Evolutionary conservation across 768 basidiomycete genomes (phyloP), one percentile per base, ranked within the genome.

Genomic region (Amyloporia xantha): DNA sequence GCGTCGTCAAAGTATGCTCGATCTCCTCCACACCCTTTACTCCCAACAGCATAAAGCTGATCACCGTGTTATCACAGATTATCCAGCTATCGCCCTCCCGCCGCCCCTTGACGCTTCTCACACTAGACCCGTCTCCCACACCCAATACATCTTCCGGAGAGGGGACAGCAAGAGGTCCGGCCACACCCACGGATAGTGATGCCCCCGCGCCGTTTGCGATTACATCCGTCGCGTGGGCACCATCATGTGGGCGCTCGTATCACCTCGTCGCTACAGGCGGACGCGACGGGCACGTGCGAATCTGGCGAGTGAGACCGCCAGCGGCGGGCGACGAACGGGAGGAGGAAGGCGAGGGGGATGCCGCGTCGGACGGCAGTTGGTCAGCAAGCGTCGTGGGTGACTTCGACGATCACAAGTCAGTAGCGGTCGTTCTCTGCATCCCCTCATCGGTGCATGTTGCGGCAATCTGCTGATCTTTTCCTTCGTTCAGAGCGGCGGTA

Each of bases 221-320:
- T 43, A 88, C 86, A 0, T 83, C 85, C 25, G 78, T 98, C 28
- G 74, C 92, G 13, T 99, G 94, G 94, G 92, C 95, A 0, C 90
- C 96, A 0, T 86, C 86, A 0, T 95, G 91, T 51, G 96, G 95
- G 5, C 77, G 96, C 23, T 89, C 89, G 1, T 95, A 92, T 66
- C 95, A 98, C 60, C 84, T 97, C 33, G 76, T 98, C 51, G 96
- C 95, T 1, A 90, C 91, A 0, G 96, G 93, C 13, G 74, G 81
- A 25, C 75, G 92, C 25, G 93, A 96, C 62, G 92, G 93, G 1
- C 77, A 79, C 39, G 92, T 97, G 11, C 69, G 91, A 53, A 89
- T 99, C 54, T 97, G 93, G 93, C 81, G 82, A 53, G 71, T 96
- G 24, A 77, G 75, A 53, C 86, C 89, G 4, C 71, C 72, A 1